A percentile compares a stretch with the other conserved stretches of the same genome.
phyloP scores from a whole-genome alignment of 2,329 filamentous ascomycete genomes.

The Exophiala sp. region DNA sequence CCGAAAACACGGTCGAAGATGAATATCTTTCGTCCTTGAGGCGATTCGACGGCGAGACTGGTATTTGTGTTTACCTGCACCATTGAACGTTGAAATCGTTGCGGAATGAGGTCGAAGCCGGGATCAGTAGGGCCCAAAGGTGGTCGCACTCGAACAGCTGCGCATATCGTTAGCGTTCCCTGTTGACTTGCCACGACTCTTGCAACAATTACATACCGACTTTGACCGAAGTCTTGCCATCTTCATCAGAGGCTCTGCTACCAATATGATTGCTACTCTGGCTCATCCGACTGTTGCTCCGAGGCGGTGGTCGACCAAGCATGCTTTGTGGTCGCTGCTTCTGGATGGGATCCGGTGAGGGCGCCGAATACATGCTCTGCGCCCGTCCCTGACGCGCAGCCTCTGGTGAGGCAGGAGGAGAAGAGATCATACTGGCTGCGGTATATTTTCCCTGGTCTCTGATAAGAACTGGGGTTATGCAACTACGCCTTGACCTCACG shows the following conservation, averaged over 20 bases:
- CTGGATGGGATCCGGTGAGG: constrained; percentile 25
- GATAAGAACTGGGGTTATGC: not conserved
- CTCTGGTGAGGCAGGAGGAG: constrained; percentile 28
- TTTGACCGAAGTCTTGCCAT: constrained; percentile 87
- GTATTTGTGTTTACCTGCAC: constrained; percentile 85
- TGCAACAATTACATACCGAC: constrained; percentile 64
- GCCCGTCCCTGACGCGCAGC: constrained; percentile 20
- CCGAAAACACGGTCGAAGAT: constrained; percentile 94
- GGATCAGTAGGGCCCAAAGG: constrained; percentile 79
- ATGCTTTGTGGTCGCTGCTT: constrained; percentile 71
- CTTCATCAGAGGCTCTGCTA: constrained; percentile 81
- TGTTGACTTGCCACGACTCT: not conserved
- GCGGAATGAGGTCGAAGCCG: constrained; percentile 90
- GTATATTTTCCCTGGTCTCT: not conserved
- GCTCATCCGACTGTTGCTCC: constrained; percentile 81
- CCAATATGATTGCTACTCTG: constrained; percentile 67
- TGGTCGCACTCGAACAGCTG: constrained; percentile 89
- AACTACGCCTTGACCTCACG: constrained; percentile 2
- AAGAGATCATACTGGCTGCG: constrained; percentile 20
- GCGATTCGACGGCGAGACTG: constrained; percentile 81
- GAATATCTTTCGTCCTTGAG: constrained; percentile 90
- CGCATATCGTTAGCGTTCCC: constrained; percentile 6
- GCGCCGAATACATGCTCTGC: constrained; percentile 26
- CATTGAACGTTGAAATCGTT: constrained; percentile 89
- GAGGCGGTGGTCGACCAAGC: constrained; percentile 66